These are phyloP conservation scores for Aspergillus sparsus DNA, from an alignment of 495 filamentous ascomycete genomes.

Conservation along the genomic window DNA sequence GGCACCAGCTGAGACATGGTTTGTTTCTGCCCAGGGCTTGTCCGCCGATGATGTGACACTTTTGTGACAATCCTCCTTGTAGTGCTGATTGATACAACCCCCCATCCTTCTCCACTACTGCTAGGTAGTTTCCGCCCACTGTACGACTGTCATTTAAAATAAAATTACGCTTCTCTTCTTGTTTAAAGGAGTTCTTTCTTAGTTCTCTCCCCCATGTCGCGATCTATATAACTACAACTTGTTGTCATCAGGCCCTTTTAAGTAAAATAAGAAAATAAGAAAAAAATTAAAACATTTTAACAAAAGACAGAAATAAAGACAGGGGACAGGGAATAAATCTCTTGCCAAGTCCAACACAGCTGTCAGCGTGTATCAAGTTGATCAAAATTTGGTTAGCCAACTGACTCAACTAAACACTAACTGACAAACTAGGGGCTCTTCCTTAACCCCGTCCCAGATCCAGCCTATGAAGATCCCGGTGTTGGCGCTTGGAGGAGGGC, in stretches of 20 bases:
- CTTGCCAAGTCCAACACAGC: background rate
- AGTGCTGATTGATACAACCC: constrained; percentile 2
- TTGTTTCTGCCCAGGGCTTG: constrained; percentile 35
- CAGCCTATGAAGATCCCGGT: constrained; percentile 23
- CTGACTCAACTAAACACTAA: background rate
- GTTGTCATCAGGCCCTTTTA: too few species aligned
- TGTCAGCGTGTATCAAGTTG: background rate
- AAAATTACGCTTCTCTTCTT: too few species aligned
- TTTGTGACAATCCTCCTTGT: constrained; percentile 23
- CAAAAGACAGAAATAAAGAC: too few species aligned
- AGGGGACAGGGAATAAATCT: too few species aligned
- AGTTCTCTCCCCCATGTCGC: too few species aligned
- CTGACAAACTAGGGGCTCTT: constrained; percentile 18
- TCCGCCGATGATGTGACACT: constrained; percentile 28
- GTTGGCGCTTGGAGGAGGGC: constrained; percentile 15
- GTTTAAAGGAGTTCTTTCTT: too few species aligned
- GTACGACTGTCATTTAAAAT: too few species aligned
- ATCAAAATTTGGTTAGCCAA: background rate
- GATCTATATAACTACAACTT: too few species aligned
- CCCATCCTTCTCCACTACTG: background rate
- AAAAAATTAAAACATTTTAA: too few species aligned
- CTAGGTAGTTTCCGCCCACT: too few species aligned
- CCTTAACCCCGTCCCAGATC: constrained; percentile 18
- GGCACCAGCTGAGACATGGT: constrained; percentile 40
- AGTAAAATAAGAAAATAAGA: too few species aligned